Evolutionary conservation across 2,329 filamentous ascomycete genomes (phyloP), one percentile per base, ranked within the genome.

Genomic region (Fusarium armeniacum): DNA sequence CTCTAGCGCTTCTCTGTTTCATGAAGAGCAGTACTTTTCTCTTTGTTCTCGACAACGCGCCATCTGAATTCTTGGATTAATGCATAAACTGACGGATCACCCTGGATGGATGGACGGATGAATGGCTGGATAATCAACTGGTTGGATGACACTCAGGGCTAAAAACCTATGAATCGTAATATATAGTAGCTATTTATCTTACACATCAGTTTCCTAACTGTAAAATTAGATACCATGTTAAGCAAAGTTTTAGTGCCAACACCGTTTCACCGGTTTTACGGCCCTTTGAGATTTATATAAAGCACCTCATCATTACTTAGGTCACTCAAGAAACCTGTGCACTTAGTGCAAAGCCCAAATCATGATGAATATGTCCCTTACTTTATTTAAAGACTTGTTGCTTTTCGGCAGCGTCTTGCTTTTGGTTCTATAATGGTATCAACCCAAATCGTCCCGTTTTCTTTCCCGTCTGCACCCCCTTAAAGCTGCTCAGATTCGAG

Each of bases 381-480:
- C n/a, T 10, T 24, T 26, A 18, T 51, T 40, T 11, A 7, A 20
- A 40, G 24, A 11, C 24, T 26, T 15, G 18, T 12, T 51, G 12
- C 16, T 28, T 28, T 28, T 40, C 44, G 24, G 15, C 12, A 47
- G n/a, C 28, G 33, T 50, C 26, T 45, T 40, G 18, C 61, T 67
- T 70, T 67, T 67, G 18, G 45, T 46, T 59, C 38, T 70, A 70
- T 58, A 24, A 20, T 56, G 57, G 62, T 63, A 70, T 59, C 45
- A 50, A 46, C 20, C 24, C 41, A 36, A 16, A 26, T 26, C 45
- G 6, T 45, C 24, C 24, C 38, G 22, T 51, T 56, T 49, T 49
- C 38, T 43, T 24, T 32, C 43, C 43, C 38, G 13, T 26, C 46
- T 52, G 24, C 53, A 43, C 53, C 44, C 36, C 50, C 62, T 43